These are phyloP conservation scores for Geotrichum cucujoidarum DNA, from an alignment of 1,139 yeast species.

Conservation along the genomic window DNA sequence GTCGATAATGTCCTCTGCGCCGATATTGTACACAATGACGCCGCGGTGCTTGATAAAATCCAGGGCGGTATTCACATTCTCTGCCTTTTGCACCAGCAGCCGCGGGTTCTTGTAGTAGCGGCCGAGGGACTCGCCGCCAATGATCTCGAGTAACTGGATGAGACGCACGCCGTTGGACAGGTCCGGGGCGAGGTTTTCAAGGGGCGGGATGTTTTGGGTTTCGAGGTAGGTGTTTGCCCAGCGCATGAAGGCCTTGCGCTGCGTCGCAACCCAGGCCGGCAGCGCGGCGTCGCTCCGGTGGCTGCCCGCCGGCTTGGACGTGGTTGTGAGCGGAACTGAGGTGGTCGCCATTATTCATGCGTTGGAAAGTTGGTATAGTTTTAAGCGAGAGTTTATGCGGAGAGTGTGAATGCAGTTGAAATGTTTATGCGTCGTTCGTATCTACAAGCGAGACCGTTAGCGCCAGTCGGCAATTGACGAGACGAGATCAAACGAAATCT, in stretches of 20 bases:
- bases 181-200: conserved; percentile 33
- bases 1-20: conserved; percentile 64
- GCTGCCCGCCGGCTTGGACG: not conserved
- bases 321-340: conserved; percentile 6
- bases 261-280: conserved; percentile 41
- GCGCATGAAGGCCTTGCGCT: conserved; percentile 39
- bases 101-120: conserved; percentile 43
- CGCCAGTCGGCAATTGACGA: no score
- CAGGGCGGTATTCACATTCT: conserved; percentile 54
- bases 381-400: not conserved
- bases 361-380: not conserved
- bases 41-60: conserved; percentile 51
- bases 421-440: no score
- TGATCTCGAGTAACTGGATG: conserved; percentile 38
- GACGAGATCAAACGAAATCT: no score
- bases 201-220: conserved; percentile 28
- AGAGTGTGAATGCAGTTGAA: not conserved
- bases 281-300: conserved; percentile 16
- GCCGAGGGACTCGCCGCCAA: conserved; percentile 40
- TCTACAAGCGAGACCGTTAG: no score
- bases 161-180: conserved; percentile 37
- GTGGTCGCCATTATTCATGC: conserved; percentile 8
- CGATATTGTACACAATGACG: conserved; percentile 53
- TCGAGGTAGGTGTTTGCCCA: conserved; percentile 40
- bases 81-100: conserved; percentile 56